Evolutionary conservation across 768 basidiomycete genomes (phyloP).

Genomic region (Auriculariales sp.): DNA sequence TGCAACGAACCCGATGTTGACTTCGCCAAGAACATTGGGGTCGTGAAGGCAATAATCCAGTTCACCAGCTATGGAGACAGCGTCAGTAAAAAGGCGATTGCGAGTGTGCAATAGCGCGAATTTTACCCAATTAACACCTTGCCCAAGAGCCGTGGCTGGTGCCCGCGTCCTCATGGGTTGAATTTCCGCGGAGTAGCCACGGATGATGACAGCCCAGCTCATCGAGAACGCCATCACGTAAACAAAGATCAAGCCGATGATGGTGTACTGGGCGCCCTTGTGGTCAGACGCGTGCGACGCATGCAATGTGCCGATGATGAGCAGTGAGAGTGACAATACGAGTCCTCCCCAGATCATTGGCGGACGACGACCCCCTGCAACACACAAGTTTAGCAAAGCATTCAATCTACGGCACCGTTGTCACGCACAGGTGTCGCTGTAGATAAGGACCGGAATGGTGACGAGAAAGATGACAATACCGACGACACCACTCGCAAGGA

Average conservation of each 20-base stretch:
- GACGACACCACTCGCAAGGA: slow-evolving; percentile 35
- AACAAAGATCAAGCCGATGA: slow-evolving; percentile 31
- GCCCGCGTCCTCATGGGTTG: slow-evolving; percentile 33
- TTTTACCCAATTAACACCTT: slow-evolving; percentile 27
- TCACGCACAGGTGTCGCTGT: slow-evolving; percentile 24
- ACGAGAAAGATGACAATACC: slow-evolving; percentile 28
- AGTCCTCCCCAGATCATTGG: slow-evolving; percentile 29
- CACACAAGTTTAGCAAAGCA: too few species aligned
- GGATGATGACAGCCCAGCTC: slow-evolving; percentile 29
- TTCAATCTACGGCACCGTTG: too few species aligned
- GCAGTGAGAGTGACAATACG: slow-evolving; percentile 22
- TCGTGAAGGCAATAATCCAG: slow-evolving; percentile 29
- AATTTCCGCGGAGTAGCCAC: slow-evolving; percentile 30
- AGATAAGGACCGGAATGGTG: slow-evolving; percentile 24
- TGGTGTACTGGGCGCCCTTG: slow-evolving; percentile 21
- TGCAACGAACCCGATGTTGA: too few species aligned
- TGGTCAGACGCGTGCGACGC: slow-evolving; percentile 19
- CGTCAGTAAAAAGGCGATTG: slow-evolving; percentile 2
- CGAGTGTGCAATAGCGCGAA: too few species aligned
- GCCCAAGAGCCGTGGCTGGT: slow-evolving; percentile 24
- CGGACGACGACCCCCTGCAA: slow-evolving; percentile 19
- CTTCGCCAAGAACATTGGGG: slow-evolving; percentile 29
- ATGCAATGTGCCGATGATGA: slow-evolving; percentile 30
- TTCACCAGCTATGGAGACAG: slow-evolving; percentile 20
- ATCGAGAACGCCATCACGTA: slow-evolving; percentile 28